These are phyloP conservation scores for Talaromyces rugulosus DNA, from an alignment of 2,329 filamentous ascomycete genomes.

Conservation along the genomic window DNA sequence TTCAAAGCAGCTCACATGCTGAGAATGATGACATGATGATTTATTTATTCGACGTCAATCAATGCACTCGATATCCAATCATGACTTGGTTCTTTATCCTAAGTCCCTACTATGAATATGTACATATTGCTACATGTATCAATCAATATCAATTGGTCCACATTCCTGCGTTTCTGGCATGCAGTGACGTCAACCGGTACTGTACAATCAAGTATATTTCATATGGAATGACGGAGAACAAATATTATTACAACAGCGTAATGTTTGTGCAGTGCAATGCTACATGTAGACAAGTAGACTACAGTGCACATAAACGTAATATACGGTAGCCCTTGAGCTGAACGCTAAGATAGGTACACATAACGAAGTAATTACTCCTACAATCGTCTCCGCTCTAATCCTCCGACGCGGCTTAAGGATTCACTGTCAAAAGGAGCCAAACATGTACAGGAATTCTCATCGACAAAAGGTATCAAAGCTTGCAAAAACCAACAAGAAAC, in stretches of 20 bases:
- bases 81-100: background rate
- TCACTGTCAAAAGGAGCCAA: background rate
- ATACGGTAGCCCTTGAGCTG: background rate
- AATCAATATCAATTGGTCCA: background rate
- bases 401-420: background rate
- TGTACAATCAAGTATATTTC: background rate
- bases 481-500: background rate
- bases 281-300: background rate
- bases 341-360: background rate
- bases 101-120: background rate
- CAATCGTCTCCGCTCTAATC: conserved; percentile 1
- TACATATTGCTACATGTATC: too few species aligned
- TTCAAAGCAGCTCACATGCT: too few species aligned
- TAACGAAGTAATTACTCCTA: conserved; percentile 1
- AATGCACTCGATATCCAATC: too few species aligned
- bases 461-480: background rate
- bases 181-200: background rate
- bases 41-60: too few species aligned
- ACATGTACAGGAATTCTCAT: background rate
- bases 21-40: too few species aligned
- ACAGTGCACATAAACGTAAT: background rate
- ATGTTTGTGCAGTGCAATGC: background rate
- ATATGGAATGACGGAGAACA: background rate
- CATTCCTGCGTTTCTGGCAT: background rate
- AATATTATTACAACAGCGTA: background rate